A percentile compares a stretch with the other conserved stretches of the same genome.
Conservation (phyloP, 2,329 filamentous ascomycete genomes). For the Aspergillus sp. region DNA sequence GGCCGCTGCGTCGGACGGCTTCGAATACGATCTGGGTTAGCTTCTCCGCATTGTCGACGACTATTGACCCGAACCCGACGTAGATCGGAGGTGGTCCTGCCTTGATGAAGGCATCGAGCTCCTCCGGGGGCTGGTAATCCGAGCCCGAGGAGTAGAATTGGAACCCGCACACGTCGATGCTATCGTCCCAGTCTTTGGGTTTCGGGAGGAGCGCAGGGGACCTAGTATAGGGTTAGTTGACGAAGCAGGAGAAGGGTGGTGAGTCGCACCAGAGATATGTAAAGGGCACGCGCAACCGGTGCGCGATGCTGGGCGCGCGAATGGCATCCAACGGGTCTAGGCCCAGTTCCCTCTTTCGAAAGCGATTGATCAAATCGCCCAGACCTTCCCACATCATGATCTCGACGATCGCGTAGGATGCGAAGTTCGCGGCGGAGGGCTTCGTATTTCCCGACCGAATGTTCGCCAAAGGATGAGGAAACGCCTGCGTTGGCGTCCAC, state of each 20-base stretch:
- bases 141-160: slow-evolving; percentile 69
- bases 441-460: slow-evolving; percentile 75
- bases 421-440: slow-evolving; percentile 72
- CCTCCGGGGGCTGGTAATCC: slow-evolving; percentile 63
- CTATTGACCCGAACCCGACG: slow-evolving; percentile 80
- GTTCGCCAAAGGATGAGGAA: slow-evolving; percentile 83
- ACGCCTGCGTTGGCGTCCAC: slow-evolving; percentile 80
- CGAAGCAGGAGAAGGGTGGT: neutral
- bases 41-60: slow-evolving; percentile 70
- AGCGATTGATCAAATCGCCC: slow-evolving; percentile 87
- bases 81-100: slow-evolving; percentile 72
- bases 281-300: slow-evolving; percentile 72
- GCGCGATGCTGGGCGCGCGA: slow-evolving; percentile 77
- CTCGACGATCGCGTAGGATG: slow-evolving; percentile 81
- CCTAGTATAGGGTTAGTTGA: slow-evolving; percentile 28
- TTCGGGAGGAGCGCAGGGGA: slow-evolving; percentile 77
- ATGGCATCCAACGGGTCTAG: slow-evolving; percentile 75
- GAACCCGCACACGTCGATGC: slow-evolving; percentile 74
- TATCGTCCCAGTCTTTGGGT: slow-evolving; percentile 69
- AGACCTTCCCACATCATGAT: slow-evolving; percentile 93
- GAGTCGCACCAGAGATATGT: slow-evolving; percentile 76
- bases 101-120: slow-evolving; percentile 64
- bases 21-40: slow-evolving; percentile 72
- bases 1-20: slow-evolving; percentile 62
- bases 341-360: slow-evolving; percentile 70